phyloP scores from a whole-genome alignment of 139 green algal species.

The Diplosphaera chodatii region DNA sequence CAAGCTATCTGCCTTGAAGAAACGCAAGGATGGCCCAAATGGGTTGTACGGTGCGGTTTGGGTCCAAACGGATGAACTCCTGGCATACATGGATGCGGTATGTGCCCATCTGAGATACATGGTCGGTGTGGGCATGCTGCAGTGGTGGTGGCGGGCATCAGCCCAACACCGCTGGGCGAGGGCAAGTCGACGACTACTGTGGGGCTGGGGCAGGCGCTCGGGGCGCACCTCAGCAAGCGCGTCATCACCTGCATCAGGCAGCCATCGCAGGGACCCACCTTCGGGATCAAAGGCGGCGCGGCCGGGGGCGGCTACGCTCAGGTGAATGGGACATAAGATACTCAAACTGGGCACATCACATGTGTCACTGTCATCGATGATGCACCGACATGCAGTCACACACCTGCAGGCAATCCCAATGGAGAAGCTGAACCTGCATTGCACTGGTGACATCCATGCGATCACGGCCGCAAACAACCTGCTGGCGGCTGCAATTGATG shows the following conservation, averaged over 20 bases:
- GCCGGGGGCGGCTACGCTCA: slow-evolving; percentile 96
- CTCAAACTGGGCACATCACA: no score
- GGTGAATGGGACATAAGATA: no score
- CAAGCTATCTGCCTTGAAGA: slow-evolving; percentile 58
- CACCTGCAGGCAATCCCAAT: slow-evolving; percentile 87
- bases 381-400: no score
- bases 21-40: slow-evolving; percentile 33
- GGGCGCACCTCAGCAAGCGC: slow-evolving; percentile 73
- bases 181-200: slow-evolving; percentile 98
- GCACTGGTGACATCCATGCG: slow-evolving; percentile 97
- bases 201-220: slow-evolving; percentile 92
- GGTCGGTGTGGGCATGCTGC: no score
- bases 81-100: no score
- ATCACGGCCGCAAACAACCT: slow-evolving; percentile 98
- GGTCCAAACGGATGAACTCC: no score
- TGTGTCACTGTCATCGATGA: no score
- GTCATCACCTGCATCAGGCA: slow-evolving; percentile 91
- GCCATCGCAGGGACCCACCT: slow-evolving; percentile 93
- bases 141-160: slow-evolving; percentile 96
- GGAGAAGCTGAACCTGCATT: slow-evolving; percentile 89
- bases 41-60: slow-evolving; percentile 89
- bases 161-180: slow-evolving; percentile 89
- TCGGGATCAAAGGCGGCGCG: slow-evolving; percentile 98
- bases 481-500: slow-evolving; percentile 90
- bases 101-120: no score